phyloP scores from a whole-genome alignment of 1,284 basidiomycete species.

The Tilletia setariae region DNA sequence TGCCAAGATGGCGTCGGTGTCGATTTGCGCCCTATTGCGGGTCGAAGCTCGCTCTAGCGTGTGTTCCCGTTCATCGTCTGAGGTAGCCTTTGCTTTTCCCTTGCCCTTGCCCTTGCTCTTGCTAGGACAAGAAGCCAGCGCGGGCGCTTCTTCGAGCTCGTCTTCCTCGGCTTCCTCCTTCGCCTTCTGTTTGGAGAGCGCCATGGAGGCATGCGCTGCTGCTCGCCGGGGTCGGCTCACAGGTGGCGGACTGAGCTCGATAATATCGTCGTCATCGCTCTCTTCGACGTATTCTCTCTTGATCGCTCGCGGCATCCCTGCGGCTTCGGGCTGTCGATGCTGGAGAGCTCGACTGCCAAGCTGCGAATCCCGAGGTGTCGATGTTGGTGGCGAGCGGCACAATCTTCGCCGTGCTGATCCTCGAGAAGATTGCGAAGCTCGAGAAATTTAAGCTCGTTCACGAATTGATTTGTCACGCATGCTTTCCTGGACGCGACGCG shows the following conservation, averaged over 20 bases:
- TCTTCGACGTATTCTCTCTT: not conserved
- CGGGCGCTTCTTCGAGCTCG: not conserved
- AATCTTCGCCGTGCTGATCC: no score
- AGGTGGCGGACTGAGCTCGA: not conserved
- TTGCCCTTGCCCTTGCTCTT: slow-evolving; percentile 24
- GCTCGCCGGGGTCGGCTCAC: slow-evolving; percentile 4
- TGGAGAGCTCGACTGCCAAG: not conserved
- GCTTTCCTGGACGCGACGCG: slow-evolving; percentile 17
- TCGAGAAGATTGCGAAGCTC: no score
- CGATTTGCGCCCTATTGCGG: not conserved
- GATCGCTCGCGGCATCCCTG: not conserved
- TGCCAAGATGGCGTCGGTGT: not conserved
- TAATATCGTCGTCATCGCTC: not conserved
- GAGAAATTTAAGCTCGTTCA: no score
- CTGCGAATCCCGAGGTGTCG: not conserved
- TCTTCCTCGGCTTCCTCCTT: not conserved
- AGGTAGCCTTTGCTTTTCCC: slow-evolving; percentile 24
- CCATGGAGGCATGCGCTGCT: not conserved
- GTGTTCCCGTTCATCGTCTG: slow-evolving; percentile 12
- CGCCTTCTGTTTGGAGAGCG: not conserved
- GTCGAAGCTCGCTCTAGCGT: not conserved
- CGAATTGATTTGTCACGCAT: no score
- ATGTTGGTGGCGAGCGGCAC: not conserved
- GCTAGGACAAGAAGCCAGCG: not conserved
- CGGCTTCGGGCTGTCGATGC: not conserved